phyloP scores from a whole-genome alignment of 2,329 filamentous ascomycete genomes.

The Lachnellula arida region DNA sequence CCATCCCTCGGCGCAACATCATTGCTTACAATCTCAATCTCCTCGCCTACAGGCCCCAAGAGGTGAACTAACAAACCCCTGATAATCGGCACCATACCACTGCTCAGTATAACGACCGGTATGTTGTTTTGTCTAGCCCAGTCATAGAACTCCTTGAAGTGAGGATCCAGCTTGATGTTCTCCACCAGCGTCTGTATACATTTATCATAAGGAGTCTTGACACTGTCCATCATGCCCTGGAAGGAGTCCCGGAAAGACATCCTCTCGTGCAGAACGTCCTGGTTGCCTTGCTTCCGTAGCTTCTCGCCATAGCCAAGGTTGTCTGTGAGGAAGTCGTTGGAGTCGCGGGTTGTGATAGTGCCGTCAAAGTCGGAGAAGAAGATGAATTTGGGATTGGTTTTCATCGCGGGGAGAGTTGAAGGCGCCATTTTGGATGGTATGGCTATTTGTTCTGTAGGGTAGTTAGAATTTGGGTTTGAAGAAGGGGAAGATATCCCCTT shows the following conservation, averaged over 20 bases:
- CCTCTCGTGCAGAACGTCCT: slow-evolving; percentile 66
- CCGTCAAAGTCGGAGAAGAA: slow-evolving; percentile 99
- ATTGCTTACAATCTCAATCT: slow-evolving; percentile 91
- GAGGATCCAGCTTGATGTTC: slow-evolving; percentile 84
- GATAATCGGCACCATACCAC: slow-evolving; percentile 91
- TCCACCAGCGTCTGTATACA: slow-evolving; percentile 74
- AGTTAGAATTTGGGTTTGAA: neutral
- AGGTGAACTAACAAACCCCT: slow-evolving; percentile 74
- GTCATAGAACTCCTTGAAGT: slow-evolving; percentile 81
- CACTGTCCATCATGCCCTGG: slow-evolving; percentile 84
- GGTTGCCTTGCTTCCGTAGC: slow-evolving; percentile 67
- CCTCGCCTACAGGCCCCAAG: slow-evolving; percentile 66
- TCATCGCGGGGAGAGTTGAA: slow-evolving; percentile 50
- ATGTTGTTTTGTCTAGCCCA: slow-evolving; percentile 81
- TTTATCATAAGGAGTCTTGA: slow-evolving; percentile 73
- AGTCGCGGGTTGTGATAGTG: slow-evolving; percentile 74
- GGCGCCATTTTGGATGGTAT: slow-evolving; percentile 24
- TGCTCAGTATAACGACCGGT: slow-evolving; percentile 85
- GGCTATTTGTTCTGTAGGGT: neutral
- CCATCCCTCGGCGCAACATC: slow-evolving; percentile 62
- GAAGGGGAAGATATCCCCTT: too few species aligned
- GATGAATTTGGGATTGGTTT: slow-evolving; percentile 77
- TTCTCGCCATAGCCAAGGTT: slow-evolving; percentile 78
- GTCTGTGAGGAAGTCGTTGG: slow-evolving; percentile 75
- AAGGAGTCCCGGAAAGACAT: slow-evolving; percentile 82